Evolutionary conservation across 2,329 filamentous ascomycete genomes (phyloP), one percentile per base, ranked within the genome.

Genomic region (Beauveria medogensis): DNA sequence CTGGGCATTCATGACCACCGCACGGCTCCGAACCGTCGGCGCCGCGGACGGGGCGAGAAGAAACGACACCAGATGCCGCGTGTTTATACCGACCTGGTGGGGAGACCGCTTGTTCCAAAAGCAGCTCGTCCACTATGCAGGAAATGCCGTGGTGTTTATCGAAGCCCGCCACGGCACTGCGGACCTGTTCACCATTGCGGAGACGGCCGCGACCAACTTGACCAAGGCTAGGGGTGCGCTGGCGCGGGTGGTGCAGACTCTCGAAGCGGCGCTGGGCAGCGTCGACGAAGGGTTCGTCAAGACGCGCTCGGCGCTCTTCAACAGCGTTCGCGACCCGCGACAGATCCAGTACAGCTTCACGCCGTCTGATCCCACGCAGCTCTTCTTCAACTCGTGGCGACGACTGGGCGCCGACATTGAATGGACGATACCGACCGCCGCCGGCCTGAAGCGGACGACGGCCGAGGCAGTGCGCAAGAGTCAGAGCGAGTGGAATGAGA

Each of bases 381-480:
- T 79, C 44, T 72, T 72, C 12, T 75, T 79, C 69, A 79, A 79
- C 63, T 78, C 76, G 5, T 79, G 77, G 77, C 69, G 75, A 8
- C 70, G 73, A 60, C 74, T 79, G 63, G 77, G 77, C 1, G 74
- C 72, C 24, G 75, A 78, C 62, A 70, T 73, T 5, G 65, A 69
- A 63, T 79, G 76, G 68, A 30, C 53, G 7, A 65, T 74, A 14
- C 68, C 71, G 0, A 71, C 70, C 20, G 37, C 55, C n/a, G 57
- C 26, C 26, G 56, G 40, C 16, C 20, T 12, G 10, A n/a, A 41
- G 48, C 37, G 43, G n/a, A 43, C 61, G 20, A 63, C 54, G 55
- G 65, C 73, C 0, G 71, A 71, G n/a, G 64, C 67, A 2, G 66
- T 75, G 3, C 69, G 72, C 7, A 67, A 70, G 20, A 65, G 69